A percentile compares a stretch with the other conserved stretches of the same genome.
phyloP scores from a whole-genome alignment of 257 asterid genomes.

The Paulownia fortunei region DNA sequence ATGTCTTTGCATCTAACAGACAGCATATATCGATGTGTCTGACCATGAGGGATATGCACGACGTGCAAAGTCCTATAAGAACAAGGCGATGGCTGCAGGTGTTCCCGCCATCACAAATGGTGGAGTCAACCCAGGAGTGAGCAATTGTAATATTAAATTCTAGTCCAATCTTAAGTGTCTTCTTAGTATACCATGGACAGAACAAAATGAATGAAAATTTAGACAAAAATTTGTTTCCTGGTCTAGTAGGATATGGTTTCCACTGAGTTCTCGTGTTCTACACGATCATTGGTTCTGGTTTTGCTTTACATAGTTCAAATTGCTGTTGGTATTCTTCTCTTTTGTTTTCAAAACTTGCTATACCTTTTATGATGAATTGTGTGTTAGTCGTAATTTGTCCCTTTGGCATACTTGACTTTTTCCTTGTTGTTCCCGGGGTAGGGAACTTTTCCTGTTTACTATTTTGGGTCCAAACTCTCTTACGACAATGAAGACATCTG shows the following conservation, averaged over 20 bases:
- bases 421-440: too few species aligned
- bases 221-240: too few species aligned
- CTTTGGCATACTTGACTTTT: too few species aligned
- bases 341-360: too few species aligned
- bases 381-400: background rate
- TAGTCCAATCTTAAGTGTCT: background rate
- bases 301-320: too few species aligned
- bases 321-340: too few species aligned
- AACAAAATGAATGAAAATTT: background rate
- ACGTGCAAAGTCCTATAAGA: background rate
- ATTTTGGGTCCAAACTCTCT: background rate
- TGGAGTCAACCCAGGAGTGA: background rate
- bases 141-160: background rate
- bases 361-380: background rate
- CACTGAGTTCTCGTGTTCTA: too few species aligned
- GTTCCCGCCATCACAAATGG: background rate
- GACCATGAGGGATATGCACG: background rate
- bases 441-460: too few species aligned
- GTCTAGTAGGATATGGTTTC: too few species aligned
- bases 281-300: too few species aligned
- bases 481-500: background rate
- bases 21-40: background rate
- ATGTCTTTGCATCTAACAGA: background rate
- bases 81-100: conserved; percentile 13
- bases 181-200: background rate